A percentile compares a stretch with the other conserved stretches of the same genome.
Conservation (phyloP, 345 rosid genomes). For the Sapria himalayana region DNA sequence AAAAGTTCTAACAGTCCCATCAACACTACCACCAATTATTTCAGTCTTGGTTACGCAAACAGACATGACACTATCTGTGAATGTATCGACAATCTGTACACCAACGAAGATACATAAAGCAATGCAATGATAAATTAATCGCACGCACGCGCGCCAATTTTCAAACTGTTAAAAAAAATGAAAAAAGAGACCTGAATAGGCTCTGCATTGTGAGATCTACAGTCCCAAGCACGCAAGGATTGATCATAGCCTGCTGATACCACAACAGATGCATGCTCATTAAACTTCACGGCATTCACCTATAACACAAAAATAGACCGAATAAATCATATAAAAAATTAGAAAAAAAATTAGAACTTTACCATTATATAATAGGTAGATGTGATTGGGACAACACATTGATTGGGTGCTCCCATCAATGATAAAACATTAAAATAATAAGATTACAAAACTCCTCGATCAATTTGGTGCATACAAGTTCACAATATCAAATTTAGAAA, state of each 20-base stretch:
- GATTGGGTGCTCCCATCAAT: too few relatives aligned
- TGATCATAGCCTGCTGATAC: slow-evolving; percentile 93
- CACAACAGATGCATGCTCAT: slow-evolving; percentile 56
- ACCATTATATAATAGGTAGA: too few relatives aligned
- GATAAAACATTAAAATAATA: too few relatives aligned
- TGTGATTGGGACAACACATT: not conserved
- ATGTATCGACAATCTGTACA: slow-evolving; percentile 56
- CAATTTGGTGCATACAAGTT: too few relatives aligned
- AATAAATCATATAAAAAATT: slow-evolving; percentile 1
- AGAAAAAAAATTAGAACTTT: not conserved
- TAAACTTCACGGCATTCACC: slow-evolving; percentile 91
- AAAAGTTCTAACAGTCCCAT: slow-evolving; percentile 93
- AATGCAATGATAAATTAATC: not conserved
- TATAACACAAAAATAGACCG: slow-evolving; percentile 7
- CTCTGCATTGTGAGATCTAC: slow-evolving; percentile 81
- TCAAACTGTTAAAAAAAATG: not conserved
- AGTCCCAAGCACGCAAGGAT: slow-evolving; percentile 87
- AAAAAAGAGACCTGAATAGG: slow-evolving; percentile 59
- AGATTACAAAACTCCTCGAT: too few relatives aligned
- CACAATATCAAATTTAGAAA: too few relatives aligned
- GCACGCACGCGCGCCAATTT: not conserved
- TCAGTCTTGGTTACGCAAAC: slow-evolving; percentile 80
- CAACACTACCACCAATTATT: slow-evolving; percentile 91
- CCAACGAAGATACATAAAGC: slow-evolving; percentile 1
- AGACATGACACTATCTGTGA: slow-evolving; percentile 85